These are phyloP conservation scores for Lagerstroemia speciosa DNA, from an alignment of 345 rosid species.

Conservation along the genomic window DNA sequence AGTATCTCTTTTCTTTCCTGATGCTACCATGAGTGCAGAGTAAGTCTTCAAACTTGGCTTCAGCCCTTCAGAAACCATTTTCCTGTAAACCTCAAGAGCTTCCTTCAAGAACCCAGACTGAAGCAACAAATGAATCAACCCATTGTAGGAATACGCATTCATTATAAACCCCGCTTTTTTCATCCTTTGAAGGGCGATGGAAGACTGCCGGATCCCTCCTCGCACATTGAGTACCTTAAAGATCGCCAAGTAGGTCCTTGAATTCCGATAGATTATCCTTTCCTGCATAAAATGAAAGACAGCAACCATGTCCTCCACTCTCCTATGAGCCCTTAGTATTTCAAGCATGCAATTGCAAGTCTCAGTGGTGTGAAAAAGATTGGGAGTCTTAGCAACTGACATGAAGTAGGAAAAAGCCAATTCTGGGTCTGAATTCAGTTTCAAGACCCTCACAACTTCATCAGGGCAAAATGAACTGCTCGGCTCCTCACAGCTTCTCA, in stretches of 20 bases:
- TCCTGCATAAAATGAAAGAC: slow-evolving; percentile 84
- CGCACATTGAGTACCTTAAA: slow-evolving; percentile 48
- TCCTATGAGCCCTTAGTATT: slow-evolving; percentile 50
- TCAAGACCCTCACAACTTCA: slow-evolving; percentile 39
- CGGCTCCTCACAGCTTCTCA: slow-evolving; percentile 6
- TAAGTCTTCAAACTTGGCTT: slow-evolving; percentile 93
- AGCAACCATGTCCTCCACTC: slow-evolving; percentile 48
- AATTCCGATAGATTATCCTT: slow-evolving; percentile 53
- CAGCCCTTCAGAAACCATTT: slow-evolving; percentile 69
- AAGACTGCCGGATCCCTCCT: slow-evolving; percentile 60
- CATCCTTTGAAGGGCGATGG: slow-evolving; percentile 51
- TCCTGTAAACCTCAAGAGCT: slow-evolving; percentile 57
- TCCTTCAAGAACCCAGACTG: slow-evolving; percentile 51
- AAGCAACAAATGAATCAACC: slow-evolving; percentile 68
- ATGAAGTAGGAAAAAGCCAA: slow-evolving; percentile 57
- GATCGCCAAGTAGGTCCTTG: slow-evolving; percentile 46
- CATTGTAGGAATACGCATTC: slow-evolving; percentile 74
- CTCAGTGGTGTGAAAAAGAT: slow-evolving; percentile 50
- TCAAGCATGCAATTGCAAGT: slow-evolving; percentile 81
- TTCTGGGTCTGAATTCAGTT: slow-evolving; percentile 41
- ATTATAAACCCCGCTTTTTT: slow-evolving; percentile 49
- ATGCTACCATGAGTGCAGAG: slow-evolving; percentile 84
- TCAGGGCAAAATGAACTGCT: slow-evolving; percentile 33
- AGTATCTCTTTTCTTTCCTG: slow-evolving; percentile 73
- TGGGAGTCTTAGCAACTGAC: slow-evolving; percentile 36